These are phyloP conservation scores for Aspergillus ostianus DNA, from an alignment of 495 filamentous ascomycete species.

Conservation along the genomic window DNA sequence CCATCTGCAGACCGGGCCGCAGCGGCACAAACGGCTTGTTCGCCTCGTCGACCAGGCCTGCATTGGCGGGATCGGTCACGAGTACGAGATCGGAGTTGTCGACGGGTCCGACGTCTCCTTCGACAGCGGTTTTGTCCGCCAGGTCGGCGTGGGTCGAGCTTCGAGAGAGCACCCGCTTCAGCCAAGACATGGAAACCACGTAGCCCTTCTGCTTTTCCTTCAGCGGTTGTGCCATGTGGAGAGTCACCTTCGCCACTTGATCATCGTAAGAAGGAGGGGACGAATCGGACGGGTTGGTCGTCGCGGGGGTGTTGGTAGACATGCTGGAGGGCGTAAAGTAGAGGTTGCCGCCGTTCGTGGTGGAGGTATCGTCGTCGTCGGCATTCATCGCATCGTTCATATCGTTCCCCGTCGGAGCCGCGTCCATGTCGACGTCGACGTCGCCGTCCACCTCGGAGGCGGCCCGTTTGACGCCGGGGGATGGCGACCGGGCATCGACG, in stretches of 20 bases:
- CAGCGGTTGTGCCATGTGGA: conserved; percentile 49
- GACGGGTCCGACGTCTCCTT: conserved; percentile 73
- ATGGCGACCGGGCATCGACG: conserved; percentile 42
- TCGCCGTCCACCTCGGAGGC: conserved; percentile 48
- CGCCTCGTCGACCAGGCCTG: conserved; percentile 49
- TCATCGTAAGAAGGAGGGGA: conserved; percentile 63
- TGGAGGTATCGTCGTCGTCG: conserved; percentile 11
- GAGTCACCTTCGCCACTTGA: conserved; percentile 69
- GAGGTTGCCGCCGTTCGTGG: conserved; percentile 22
- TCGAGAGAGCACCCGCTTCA: conserved; percentile 69
- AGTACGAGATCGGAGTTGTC: conserved; percentile 73
- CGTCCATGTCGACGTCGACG: conserved; percentile 35
- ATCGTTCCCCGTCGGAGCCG: conserved; percentile 9
- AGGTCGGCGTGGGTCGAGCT: conserved; percentile 55
- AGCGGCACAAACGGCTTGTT: conserved; percentile 70
- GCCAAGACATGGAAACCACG: conserved; percentile 76
- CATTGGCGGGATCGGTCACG: conserved; percentile 38
- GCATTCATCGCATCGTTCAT: conserved; percentile 25
- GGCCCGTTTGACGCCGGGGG: conserved; percentile 52
- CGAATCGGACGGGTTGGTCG: conserved; percentile 18
- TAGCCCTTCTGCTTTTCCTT: conserved; percentile 72
- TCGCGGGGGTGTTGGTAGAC: conserved; percentile 28
- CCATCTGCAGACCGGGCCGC: conserved; percentile 62
- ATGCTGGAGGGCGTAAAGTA: conserved; percentile 34
- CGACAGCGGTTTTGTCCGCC: conserved; percentile 56